Percentiles rank a stretch among this genome's conserved stretches.
Evolutionary conservation across 2,329 filamentous ascomycete species (phyloP).

Genomic region (Colletotrichum salicis): DNA sequence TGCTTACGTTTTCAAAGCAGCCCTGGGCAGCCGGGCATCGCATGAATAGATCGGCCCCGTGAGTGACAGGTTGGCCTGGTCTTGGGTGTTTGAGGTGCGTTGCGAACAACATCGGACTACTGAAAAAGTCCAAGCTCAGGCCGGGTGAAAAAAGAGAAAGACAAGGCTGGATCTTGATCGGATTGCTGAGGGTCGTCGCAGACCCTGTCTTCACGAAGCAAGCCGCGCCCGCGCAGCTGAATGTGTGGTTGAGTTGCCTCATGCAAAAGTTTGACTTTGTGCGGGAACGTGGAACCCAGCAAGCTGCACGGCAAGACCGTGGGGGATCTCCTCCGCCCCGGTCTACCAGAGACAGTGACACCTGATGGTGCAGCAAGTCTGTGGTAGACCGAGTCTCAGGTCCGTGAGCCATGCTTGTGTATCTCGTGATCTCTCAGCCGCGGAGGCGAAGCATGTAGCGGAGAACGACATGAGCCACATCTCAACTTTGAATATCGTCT

Average conservation of each 20-base stretch:
- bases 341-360: constrained; percentile 4
- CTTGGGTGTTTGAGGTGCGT: constrained; percentile 42
- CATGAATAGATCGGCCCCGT: constrained; percentile 35
- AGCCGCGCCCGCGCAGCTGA: constrained; percentile 17
- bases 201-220: constrained; percentile 11
- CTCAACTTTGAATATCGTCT: neutral
- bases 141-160: neutral
- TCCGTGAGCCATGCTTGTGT: constrained; percentile 11
- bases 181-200: neutral
- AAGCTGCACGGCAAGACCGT: constrained; percentile 12
- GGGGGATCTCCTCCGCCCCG: neutral
- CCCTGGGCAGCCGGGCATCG: constrained; percentile 21
- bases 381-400: constrained; percentile 15
- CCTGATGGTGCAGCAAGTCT: constrained; percentile 15
- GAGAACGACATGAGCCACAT: neutral
- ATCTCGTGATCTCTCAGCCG: neutral
- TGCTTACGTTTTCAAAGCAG: constrained; percentile 14
- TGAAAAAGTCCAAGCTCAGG: constrained; percentile 25
- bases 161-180: constrained; percentile 23
- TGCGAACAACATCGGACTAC: constrained; percentile 39
- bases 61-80: constrained; percentile 27
- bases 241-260: constrained; percentile 14
- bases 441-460: neutral
- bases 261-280: constrained; percentile 5
- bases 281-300: neutral